These are phyloP conservation scores for Fragaria iinumae DNA, from an alignment of 306 rosid genomes.

Conservation along the genomic window DNA sequence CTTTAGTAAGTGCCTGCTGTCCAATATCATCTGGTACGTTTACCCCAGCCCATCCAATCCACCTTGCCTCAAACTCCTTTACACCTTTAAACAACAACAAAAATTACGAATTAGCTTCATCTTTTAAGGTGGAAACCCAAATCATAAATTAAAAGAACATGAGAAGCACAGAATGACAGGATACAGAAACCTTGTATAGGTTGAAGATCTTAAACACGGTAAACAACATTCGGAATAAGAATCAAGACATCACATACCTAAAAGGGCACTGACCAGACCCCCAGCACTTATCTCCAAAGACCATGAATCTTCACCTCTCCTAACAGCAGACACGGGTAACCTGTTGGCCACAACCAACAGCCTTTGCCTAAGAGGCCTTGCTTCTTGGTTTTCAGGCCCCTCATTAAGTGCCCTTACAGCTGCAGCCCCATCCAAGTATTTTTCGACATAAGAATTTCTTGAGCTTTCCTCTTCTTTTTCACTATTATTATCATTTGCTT, in stretches of 20 bases:
- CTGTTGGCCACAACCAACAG: slow-evolving; percentile 93
- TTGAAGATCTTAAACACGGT: slow-evolving; percentile 12
- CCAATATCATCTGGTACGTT: slow-evolving; percentile 84
- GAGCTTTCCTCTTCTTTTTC: slow-evolving; percentile 58
- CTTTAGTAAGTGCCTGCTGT: slow-evolving; percentile 79
- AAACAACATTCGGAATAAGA: neutral
- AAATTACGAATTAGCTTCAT: slow-evolving; percentile 21
- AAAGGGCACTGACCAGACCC: slow-evolving; percentile 81
- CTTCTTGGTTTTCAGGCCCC: slow-evolving; percentile 45
- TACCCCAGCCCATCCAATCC: slow-evolving; percentile 99
- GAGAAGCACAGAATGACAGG: slow-evolving; percentile 1
- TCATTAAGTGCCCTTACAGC: slow-evolving; percentile 33
- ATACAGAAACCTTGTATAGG: neutral
- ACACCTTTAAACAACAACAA: slow-evolving; percentile 54
- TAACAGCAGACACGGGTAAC: slow-evolving; percentile 81
- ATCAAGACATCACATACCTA: slow-evolving; percentile 48
- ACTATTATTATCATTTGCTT: slow-evolving; percentile 42
- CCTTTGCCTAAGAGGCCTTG: slow-evolving; percentile 51
- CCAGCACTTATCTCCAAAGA: slow-evolving; percentile 86
- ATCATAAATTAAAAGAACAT: neutral
- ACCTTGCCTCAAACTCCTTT: slow-evolving; percentile 80
- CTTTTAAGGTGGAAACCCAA: slow-evolving; percentile 19
- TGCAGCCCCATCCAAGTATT: slow-evolving; percentile 45
- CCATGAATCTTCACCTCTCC: slow-evolving; percentile 86
- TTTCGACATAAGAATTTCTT: slow-evolving; percentile 34